phyloP scores from a whole-genome alignment of 345 rosid genomes.

The Heritiera fomes region DNA sequence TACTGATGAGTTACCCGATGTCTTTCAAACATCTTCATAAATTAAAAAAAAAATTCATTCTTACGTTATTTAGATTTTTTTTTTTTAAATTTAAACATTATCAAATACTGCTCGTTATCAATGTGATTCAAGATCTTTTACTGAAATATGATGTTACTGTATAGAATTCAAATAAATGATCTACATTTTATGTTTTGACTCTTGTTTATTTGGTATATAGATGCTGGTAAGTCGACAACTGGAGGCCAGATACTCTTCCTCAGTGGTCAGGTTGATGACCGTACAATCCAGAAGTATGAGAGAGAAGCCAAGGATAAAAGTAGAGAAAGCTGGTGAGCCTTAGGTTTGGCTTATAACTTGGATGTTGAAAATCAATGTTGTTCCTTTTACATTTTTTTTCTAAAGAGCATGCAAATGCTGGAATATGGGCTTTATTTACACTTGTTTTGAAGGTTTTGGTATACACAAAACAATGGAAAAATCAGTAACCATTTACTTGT shows the following conservation, averaged over 20 bases:
- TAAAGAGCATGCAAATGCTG: background rate
- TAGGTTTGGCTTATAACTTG: slow-evolving; percentile 9
- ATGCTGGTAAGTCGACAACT: slow-evolving; percentile 95
- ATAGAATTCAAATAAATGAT: background rate
- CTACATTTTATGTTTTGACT: background rate
- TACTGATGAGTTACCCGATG: background rate
- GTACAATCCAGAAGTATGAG: slow-evolving; percentile 93
- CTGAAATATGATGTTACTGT: background rate
- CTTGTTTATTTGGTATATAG: slow-evolving; percentile 38
- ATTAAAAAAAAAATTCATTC: background rate
- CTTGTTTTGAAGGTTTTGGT: background rate
- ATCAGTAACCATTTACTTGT: background rate
- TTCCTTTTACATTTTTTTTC: background rate
- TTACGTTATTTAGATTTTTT: background rate
- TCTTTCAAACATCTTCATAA: background rate
- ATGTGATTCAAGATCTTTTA: background rate
- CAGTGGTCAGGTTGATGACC: slow-evolving; percentile 95
- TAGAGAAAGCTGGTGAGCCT: slow-evolving; percentile 92
- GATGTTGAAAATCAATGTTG: background rate
- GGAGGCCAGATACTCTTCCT: slow-evolving; percentile 99
- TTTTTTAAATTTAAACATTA: background rate
- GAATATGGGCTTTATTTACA: background rate
- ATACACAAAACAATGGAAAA: background rate
- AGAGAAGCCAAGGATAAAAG: slow-evolving; percentile 97
- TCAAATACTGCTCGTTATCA: background rate